Percentiles rank a stretch among this genome's conserved stretches.
These are phyloP conservation scores for Thecaphora frezii DNA, from an alignment of 1,284 basidiomycete species.

Conservation along the genomic window DNA sequence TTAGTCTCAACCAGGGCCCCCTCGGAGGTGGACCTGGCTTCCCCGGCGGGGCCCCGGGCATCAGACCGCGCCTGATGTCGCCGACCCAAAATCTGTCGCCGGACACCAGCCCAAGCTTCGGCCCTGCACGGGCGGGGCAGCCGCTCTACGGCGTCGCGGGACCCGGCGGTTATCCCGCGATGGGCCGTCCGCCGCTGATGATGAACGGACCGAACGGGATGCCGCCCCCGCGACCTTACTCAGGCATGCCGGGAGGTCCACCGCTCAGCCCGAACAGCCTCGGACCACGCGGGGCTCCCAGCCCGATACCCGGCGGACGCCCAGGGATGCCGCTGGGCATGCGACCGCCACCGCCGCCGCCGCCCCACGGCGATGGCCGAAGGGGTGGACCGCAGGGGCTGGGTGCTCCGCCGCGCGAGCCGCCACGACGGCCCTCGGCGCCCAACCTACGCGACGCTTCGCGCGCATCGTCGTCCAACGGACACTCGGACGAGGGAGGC, in stretches of 20 bases:
- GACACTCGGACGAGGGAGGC: slow-evolving; percentile 28
- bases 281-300: slow-evolving; percentile 19
- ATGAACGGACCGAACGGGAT: slow-evolving; percentile 18
- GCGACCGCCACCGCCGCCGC: slow-evolving; percentile 23
- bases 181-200: slow-evolving; percentile 36
- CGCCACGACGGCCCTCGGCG: slow-evolving; percentile 33
- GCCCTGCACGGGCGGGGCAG: slow-evolving; percentile 19
- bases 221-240: slow-evolving; percentile 5
- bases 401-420: slow-evolving; percentile 9
- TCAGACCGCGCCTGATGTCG: slow-evolving; percentile 15
- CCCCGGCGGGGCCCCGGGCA: slow-evolving; percentile 4
- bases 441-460: slow-evolving; percentile 42
- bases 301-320: slow-evolving; percentile 15
- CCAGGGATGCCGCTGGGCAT: not conserved
- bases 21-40: slow-evolving; percentile 4
- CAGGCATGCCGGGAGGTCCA: not conserved
- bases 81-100: slow-evolving; percentile 23
- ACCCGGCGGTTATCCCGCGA: slow-evolving; percentile 3
- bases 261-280: slow-evolving; percentile 16
- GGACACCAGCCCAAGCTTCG: slow-evolving; percentile 29
- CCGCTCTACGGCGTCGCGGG: slow-evolving; percentile 14
- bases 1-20: not conserved
- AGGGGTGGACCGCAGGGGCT: not conserved
- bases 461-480: slow-evolving; percentile 17
- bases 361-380: slow-evolving; percentile 9